A percentile compares a stretch with the other conserved stretches of the same genome.
phyloP scores from a whole-genome alignment of 148 eudicot species.

The Polygonum aviculare region DNA sequence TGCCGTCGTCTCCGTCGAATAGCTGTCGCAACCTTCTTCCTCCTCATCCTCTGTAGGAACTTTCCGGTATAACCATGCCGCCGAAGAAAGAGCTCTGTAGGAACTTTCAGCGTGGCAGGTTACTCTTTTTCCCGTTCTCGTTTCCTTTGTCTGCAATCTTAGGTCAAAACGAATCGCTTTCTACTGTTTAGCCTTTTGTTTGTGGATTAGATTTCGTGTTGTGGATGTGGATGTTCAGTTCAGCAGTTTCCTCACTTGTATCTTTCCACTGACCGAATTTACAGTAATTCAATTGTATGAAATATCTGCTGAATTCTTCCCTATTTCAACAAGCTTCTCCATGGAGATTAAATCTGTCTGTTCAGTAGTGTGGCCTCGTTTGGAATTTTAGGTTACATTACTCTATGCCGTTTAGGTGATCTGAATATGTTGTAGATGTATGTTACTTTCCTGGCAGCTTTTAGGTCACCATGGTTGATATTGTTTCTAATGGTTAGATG shows the following conservation, averaged over 20 bases:
- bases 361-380: neutral
- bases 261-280: neutral
- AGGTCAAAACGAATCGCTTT: neutral
- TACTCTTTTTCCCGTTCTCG: neutral
- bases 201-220: neutral
- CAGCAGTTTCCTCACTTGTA: neutral
- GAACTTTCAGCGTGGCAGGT: conserved; percentile 65
- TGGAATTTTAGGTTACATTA: neutral
- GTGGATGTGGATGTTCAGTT: neutral
- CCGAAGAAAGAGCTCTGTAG: conserved; percentile 60
- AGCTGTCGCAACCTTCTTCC: neutral
- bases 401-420: neutral
- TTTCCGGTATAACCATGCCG: conserved; percentile 24
- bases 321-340: neutral
- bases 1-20: neutral
- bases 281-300: neutral
- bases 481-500: neutral
- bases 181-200: neutral
- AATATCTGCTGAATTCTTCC: neutral
- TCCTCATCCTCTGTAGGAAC: neutral
- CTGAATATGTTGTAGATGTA: neutral
- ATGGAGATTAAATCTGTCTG: neutral
- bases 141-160: neutral
- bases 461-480: neutral
- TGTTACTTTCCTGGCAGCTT: neutral